phyloP scores from a whole-genome alignment of 2,329 filamentous ascomycete genomes.

The Ascochyta clinopodiicola region DNA sequence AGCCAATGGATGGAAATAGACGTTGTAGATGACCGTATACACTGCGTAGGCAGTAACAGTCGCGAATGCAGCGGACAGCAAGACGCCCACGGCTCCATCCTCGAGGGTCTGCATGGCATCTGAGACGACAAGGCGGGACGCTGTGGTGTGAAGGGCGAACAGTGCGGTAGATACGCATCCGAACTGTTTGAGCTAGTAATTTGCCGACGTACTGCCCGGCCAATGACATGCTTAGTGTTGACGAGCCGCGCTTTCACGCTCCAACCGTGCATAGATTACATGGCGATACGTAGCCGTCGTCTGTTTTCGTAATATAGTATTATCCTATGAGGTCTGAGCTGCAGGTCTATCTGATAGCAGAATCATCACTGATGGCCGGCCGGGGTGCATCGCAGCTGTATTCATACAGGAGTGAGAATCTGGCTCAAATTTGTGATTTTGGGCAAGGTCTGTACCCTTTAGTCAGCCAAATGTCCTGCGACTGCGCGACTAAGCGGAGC shows the following conservation, averaged over 20 bases:
- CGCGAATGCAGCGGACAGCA: slow-evolving; percentile 22
- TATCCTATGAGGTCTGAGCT: too few species aligned
- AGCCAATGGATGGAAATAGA: slow-evolving; percentile 53
- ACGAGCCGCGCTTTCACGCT: neutral
- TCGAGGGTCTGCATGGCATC: slow-evolving; percentile 4
- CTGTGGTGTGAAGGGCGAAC: neutral
- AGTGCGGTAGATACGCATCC: neutral
- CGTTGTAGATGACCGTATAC: slow-evolving; percentile 38
- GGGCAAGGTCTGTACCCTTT: too few species aligned
- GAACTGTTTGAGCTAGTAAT: neutral
- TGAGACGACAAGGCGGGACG: neutral
- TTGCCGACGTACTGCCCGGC: slow-evolving; percentile 2
- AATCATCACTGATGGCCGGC: too few species aligned
- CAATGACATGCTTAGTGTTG: neutral
- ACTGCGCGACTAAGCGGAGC: too few species aligned
- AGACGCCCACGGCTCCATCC: slow-evolving; percentile 3
- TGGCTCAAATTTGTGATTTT: too few species aligned
- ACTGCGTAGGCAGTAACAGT: slow-evolving; percentile 23
- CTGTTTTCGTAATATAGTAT: too few species aligned
- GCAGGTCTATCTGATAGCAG: too few species aligned
- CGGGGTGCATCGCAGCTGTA: too few species aligned
- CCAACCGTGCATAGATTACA: neutral
- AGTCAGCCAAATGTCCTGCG: too few species aligned
- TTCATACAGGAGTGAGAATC: too few species aligned
- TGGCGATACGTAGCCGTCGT: too few species aligned